Conservation (phyloP, 1,284 basidiomycete genomes). For the Leccinum fallax region DNA sequence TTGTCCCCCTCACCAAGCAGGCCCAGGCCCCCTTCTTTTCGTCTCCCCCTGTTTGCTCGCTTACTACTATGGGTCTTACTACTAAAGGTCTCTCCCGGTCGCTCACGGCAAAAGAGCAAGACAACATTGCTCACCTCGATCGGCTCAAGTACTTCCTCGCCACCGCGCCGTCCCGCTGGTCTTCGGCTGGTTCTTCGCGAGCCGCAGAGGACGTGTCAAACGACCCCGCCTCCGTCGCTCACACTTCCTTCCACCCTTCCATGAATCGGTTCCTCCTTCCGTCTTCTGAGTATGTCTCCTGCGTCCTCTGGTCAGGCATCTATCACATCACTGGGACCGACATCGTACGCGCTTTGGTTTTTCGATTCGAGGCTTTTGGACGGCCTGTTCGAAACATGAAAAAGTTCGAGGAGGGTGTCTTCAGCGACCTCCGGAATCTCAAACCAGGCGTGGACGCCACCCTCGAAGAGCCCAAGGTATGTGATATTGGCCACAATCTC, state of each 20-base stretch:
- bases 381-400: slow-evolving; percentile 82
- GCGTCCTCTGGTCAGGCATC: slow-evolving; percentile 86
- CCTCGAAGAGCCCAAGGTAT: slow-evolving; percentile 89
- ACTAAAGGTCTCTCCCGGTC: slow-evolving; percentile 43
- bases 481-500: slow-evolving; percentile 15
- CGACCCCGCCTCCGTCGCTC: slow-evolving; percentile 22
- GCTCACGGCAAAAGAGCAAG: slow-evolving; percentile 63
- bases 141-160: slow-evolving; percentile 86
- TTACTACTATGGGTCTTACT: slow-evolving; percentile 30
- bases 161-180: slow-evolving; percentile 77
- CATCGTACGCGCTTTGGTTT: slow-evolving; percentile 85
- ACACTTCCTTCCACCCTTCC: slow-evolving; percentile 58
- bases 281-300: slow-evolving; percentile 84
- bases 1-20: slow-evolving; percentile 8
- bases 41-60: slow-evolving; percentile 15
- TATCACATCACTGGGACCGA: slow-evolving; percentile 93
- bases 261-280: slow-evolving; percentile 85
- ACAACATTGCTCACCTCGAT: slow-evolving; percentile 71
- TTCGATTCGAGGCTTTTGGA: slow-evolving; percentile 89
- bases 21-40: slow-evolving; percentile 2
- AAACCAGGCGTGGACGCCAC: slow-evolving; percentile 90
- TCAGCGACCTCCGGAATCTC: slow-evolving; percentile 87
- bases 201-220: slow-evolving; percentile 22
- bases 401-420: slow-evolving; percentile 93
- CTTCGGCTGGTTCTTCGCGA: slow-evolving; percentile 31